These are phyloP conservation scores for Rosa persica DNA, from an alignment of 306 rosid species.

Conservation along the genomic window DNA sequence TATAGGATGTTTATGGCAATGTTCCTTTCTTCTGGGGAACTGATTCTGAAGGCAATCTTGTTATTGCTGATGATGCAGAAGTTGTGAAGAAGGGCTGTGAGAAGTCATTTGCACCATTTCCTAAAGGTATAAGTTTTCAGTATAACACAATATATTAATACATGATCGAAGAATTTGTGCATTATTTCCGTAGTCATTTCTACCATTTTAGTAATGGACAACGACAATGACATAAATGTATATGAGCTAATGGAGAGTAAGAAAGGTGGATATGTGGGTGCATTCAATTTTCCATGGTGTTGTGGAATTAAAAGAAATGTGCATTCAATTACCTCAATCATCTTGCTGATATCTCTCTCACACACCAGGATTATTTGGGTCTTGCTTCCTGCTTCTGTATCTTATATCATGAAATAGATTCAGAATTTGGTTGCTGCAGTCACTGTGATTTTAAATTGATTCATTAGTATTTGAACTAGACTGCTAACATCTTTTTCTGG, in stretches of 20 bases:
- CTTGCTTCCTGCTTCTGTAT: neutral
- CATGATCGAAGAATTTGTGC: neutral
- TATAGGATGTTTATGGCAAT: slow-evolving; percentile 78
- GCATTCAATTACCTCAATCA: neutral
- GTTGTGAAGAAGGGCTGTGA: slow-evolving; percentile 74
- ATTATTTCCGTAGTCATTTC: neutral
- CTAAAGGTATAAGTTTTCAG: slow-evolving; percentile 62
- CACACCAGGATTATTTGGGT: neutral
- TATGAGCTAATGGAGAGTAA: slow-evolving; percentile 3
- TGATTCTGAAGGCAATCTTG: slow-evolving; percentile 86
- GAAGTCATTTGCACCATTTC: slow-evolving; percentile 91
- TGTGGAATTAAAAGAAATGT: neutral
- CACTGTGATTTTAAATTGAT: neutral
- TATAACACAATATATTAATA: neutral
- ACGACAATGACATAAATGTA: neutral
- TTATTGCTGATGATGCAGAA: slow-evolving; percentile 70
- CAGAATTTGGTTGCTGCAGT: neutral
- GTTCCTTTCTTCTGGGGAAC: slow-evolving; percentile 97
- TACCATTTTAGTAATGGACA: too few species aligned
- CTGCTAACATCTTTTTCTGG: slow-evolving; percentile 25
- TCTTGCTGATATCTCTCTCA: neutral
- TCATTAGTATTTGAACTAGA: neutral
- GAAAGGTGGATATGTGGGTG: neutral
- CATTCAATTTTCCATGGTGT: neutral
- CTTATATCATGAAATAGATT: neutral